Evolutionary conservation across 2,329 filamentous ascomycete genomes (phyloP), one percentile per base, ranked within the genome.

Genomic region (Paraconiothyrium sp.): DNA sequence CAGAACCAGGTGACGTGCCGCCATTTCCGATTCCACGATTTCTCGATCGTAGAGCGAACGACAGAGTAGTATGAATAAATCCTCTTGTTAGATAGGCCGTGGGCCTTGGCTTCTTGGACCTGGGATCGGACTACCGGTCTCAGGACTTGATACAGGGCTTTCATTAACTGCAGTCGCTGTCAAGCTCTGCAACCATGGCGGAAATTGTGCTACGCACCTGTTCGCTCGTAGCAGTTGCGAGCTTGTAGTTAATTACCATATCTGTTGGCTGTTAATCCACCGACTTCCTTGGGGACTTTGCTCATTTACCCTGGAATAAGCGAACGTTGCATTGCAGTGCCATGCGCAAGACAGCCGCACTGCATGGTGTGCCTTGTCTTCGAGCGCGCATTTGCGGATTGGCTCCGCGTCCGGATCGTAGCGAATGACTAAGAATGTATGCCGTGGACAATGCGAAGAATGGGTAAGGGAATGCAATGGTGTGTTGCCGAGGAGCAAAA

Each of bases 271-370:
- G 39, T 41, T 41, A 16, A 41, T 7, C 4, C n/a, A 16, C 8
- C 16, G 16, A n/a, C 8, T 7, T 41, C 7, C 39, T 9, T 41
- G 39, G 4, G 14, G n/a, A 41, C 4, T n/a, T 16, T n/a, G 16
- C 3, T 41, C 5, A 41, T n/a, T 14, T 41, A 41, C 39, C 39
- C n/a, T 56, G 54, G 32, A 56, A 56, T 4, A 56, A 48, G 32
- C 54, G 43, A 56, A 56, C 30, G 54, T 56, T 56, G 54, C 54
- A 56, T 7, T 9, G 30, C n/a, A 34, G 39, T 8, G 30, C 54
- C 4, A 46, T 32, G 20, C 14, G 46, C 47, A 41, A 11, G 14
- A 58, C 27, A 16, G 55, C 22, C 13, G 48, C 48, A 22, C 27
- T 13, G 55, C 46, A 51, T 9, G 46, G 55, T 16, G 24, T 22